phyloP scores from a whole-genome alignment of 1,284 basidiomycete genomes.

The Ustilago shanxiensis region DNA sequence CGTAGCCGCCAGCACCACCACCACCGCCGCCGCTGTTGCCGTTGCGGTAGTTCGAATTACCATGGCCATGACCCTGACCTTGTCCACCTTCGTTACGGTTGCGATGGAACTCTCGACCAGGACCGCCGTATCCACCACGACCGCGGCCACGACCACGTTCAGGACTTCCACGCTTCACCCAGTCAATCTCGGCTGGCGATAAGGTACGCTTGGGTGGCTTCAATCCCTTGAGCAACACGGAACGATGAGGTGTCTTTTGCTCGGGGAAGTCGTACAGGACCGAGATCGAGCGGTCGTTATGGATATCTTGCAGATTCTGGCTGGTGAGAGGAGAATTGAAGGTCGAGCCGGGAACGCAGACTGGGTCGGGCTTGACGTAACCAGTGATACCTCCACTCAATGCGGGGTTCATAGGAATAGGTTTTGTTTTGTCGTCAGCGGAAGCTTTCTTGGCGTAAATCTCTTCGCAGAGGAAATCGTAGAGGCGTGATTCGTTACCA shows the following conservation, averaged over 20 bases:
- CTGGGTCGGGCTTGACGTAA: constrained; percentile 82
- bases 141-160: constrained; percentile 68
- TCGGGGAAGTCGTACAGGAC: constrained; percentile 90
- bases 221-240: constrained; percentile 83
- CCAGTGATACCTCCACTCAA: constrained; percentile 85
- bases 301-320: constrained; percentile 77
- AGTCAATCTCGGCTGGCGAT: constrained; percentile 81
- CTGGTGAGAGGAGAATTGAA: constrained; percentile 80
- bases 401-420: constrained; percentile 76
- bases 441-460: constrained; percentile 82
- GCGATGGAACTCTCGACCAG: constrained; percentile 51
- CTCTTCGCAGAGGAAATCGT: constrained; percentile 82
- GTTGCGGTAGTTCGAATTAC: constrained; percentile 5
- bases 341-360: constrained; percentile 90
- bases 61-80: constrained; percentile 18
- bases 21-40: background rate
- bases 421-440: constrained; percentile 32
- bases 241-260: constrained; percentile 86
- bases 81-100: constrained; percentile 15
- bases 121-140: constrained; percentile 48
- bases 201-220: constrained; percentile 77
- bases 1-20: constrained; percentile 12
- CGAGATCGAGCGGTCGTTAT: constrained; percentile 86
- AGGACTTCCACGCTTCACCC: constrained; percentile 73
- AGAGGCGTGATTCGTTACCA: constrained; percentile 85